Conservation (phyloP, 2,329 filamentous ascomycete genomes). For the Diplodia mutila region DNA sequence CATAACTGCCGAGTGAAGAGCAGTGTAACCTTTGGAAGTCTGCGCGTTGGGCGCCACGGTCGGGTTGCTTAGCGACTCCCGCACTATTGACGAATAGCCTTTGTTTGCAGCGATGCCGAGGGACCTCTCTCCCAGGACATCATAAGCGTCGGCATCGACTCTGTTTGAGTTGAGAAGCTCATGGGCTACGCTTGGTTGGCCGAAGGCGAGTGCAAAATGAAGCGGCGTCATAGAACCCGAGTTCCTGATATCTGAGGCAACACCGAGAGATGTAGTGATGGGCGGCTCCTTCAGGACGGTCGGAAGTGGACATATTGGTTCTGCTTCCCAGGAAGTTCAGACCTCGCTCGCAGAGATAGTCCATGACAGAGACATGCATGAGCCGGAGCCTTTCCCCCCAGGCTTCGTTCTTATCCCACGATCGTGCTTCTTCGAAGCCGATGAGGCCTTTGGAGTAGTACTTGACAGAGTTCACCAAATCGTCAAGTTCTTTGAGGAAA, state of each 20-base stretch:
- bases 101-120: not conserved
- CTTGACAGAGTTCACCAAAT: not conserved
- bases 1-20: not conserved
- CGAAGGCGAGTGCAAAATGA: not conserved
- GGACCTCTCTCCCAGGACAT: not conserved
- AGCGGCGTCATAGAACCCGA: not conserved
- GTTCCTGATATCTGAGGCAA: not conserved
- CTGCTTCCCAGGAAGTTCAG: not conserved
- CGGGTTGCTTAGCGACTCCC: not conserved
- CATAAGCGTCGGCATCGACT: not conserved
- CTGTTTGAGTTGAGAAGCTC: not conserved
- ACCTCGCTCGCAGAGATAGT: not conserved
- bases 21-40: not conserved
- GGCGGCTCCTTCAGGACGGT: not conserved
- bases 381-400: not conserved
- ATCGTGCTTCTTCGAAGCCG: not conserved
- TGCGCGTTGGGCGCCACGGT: not conserved
- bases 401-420: not conserved
- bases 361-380: not conserved
- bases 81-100: not conserved
- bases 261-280: not conserved
- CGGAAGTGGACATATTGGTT: not conserved
- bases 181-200: not conserved
- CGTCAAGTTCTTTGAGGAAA: not conserved
- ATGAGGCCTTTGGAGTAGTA: not conserved